Base-by-base conservation (phyloP, 306 rosid genomes). In the Sphenostylis stenocarpa region DNA sequence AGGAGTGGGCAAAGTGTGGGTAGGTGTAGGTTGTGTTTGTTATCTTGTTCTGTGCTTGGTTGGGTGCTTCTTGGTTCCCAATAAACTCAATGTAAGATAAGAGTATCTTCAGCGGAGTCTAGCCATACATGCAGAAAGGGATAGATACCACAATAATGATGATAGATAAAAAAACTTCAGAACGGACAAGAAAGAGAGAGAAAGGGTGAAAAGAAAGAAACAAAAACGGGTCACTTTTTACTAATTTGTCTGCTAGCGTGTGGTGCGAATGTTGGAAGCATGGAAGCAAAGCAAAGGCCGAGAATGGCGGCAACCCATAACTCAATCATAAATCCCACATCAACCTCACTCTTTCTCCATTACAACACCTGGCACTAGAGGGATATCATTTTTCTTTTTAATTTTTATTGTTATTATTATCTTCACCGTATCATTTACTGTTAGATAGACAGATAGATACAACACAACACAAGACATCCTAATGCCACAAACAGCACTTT, bases 191-290 rank as follows among this genome's bases (percentile, higher is more conserved):
- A 76, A 2, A 34, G 65, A 29, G 41, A 81, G 66, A 58, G 77
- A 67, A 49, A 36, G 26, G 15, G 58, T 63, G 28, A 67, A 29
- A 72, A 4, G n/a, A 58, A 78, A 78, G 15, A 16, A 33, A 77
- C 17, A 62, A 52, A 70, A 82, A 62, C 9, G 62, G 38, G 68
- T 76, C 21, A 41, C 19, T 77, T 83, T 80, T 61, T 65, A 56
- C 75, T 75, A 55, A 9, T 85, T 87, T 90, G 91, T 86, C 91
- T 29, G 45, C 7, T 86, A 84, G 88, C 86, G 86, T 45, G 65
- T 65, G 86, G 88, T 90, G 93, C 92, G 93, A 92, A 92, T 92
- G 96, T 92, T 90, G 93, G 93, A 88, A 88, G 90, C 79, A 92
- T 87, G 96, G 96, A 87, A 76, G 96, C 96, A 90, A 83, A 84